Conservation (phyloP, 2,329 filamentous ascomycete species). For the Fusarium redolens region DNA sequence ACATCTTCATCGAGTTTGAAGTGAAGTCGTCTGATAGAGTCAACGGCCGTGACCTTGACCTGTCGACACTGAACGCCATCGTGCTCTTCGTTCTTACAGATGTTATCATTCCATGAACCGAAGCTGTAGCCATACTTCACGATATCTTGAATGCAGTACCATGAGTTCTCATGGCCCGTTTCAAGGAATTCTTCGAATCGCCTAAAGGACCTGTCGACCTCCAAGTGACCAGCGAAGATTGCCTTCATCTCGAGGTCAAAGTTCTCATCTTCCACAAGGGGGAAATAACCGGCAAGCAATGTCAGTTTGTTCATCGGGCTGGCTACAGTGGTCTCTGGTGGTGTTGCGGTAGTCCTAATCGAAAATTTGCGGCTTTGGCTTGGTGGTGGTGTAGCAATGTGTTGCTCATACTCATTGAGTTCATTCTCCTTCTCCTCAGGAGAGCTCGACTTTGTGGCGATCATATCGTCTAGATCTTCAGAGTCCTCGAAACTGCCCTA, state of each 20-base stretch:
- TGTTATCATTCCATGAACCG: background rate
- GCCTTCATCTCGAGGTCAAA: background rate
- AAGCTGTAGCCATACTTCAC: background rate
- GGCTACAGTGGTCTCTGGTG: background rate
- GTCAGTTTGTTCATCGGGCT: fast-evolving
- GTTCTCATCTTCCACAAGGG: background rate
- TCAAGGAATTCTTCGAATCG: background rate
- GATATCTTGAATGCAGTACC: background rate
- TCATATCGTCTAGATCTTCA: too few relatives aligned
- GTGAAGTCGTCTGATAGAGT: background rate
- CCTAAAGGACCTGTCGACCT: background rate
- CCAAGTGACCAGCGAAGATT: background rate
- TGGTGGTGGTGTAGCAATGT: background rate
- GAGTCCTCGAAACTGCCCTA: background rate
- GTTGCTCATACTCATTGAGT: too few relatives aligned
- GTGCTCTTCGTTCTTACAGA: background rate
- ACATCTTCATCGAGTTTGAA: background rate
- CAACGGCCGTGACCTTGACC: background rate
- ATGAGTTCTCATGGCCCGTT: background rate
- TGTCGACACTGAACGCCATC: background rate
- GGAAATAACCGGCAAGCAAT: fast-evolving
- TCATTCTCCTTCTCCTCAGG: background rate
- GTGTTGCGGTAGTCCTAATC: fast-evolving
- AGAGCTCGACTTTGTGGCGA: background rate
- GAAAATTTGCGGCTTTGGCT: background rate